phyloP scores from a whole-genome alignment of 2,329 filamentous ascomycete genomes.

The Colletotrichum destructivum region DNA sequence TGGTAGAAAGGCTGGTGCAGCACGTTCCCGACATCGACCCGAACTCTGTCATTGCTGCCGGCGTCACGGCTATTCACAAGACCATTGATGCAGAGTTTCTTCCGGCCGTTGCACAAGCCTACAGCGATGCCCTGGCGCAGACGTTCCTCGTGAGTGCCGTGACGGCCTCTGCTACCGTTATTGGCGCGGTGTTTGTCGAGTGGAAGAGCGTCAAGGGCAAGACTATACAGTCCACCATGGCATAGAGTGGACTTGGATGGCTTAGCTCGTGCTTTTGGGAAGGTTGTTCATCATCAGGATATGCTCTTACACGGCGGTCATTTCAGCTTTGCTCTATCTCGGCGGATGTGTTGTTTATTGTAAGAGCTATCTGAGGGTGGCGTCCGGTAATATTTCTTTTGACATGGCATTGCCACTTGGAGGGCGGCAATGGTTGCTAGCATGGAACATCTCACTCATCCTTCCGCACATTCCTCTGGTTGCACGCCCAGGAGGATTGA shows the following conservation, averaged over 20 bases:
- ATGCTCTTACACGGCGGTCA: neutral
- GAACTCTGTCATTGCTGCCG: slow-evolving; percentile 50
- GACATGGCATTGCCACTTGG: no score
- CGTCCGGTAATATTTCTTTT: neutral
- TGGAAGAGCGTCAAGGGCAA: slow-evolving; percentile 72
- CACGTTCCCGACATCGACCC: slow-evolving; percentile 55
- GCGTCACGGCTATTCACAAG: slow-evolving; percentile 56
- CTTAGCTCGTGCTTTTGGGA: neutral
- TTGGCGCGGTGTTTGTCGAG: slow-evolving; percentile 62
- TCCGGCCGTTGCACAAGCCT: slow-evolving; percentile 55
- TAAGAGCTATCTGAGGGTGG: neutral
- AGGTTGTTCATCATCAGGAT: neutral
- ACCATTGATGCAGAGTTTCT: slow-evolving; percentile 50
- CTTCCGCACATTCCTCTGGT: neutral
- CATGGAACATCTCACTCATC: neutral
- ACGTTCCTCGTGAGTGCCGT: slow-evolving; percentile 62
- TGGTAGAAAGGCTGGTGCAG: slow-evolving; percentile 56
- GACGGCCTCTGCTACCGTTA: slow-evolving; percentile 59
- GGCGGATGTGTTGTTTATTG: neutral
- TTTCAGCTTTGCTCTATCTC: no score
- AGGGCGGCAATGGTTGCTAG: no score
- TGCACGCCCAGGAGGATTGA: neutral
- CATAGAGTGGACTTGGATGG: neutral
- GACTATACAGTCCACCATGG: slow-evolving; percentile 52
- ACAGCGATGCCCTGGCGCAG: slow-evolving; percentile 60